Conservation (phyloP, 2,329 filamentous ascomycete species). For the Fusarium papillatum region DNA sequence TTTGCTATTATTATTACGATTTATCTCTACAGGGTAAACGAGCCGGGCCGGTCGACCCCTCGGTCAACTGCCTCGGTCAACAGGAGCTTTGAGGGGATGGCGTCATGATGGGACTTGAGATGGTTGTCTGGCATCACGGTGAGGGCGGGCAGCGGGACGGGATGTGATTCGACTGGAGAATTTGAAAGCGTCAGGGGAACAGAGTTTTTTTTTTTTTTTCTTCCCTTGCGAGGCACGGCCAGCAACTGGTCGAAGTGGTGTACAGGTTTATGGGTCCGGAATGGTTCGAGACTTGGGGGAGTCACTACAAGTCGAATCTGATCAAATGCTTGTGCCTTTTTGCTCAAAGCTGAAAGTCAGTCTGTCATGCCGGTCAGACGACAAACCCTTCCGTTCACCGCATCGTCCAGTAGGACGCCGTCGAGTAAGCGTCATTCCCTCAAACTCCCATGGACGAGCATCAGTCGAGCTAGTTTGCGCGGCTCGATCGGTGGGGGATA, state of each 20-base stretch:
- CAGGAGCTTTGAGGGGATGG: constrained; percentile 36
- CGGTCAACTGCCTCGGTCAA: constrained; percentile 8
- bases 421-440: constrained; percentile 48
- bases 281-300: constrained; percentile 4
- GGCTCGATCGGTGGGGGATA: constrained; percentile 44
- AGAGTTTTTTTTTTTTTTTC: constrained; percentile 2
- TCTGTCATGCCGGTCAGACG: constrained; percentile 24
- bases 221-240: not conserved
- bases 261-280: not conserved
- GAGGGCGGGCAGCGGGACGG: constrained; percentile 19
- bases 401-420: constrained; percentile 40
- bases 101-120: constrained; percentile 39
- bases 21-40: constrained; percentile 29
- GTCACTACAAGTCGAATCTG: not conserved
- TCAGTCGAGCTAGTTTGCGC: constrained; percentile 26
- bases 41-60: constrained; percentile 22
- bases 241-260: not conserved
- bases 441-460: constrained; percentile 39
- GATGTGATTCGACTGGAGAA: constrained; percentile 37
- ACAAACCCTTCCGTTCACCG: constrained; percentile 29
- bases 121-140: constrained; percentile 35
- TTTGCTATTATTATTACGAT: not conserved
- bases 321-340: not conserved
- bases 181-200: constrained; percentile 33
- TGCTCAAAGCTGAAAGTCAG: not conserved